phyloP scores from a whole-genome alignment of 2,329 filamentous ascomycete genomes.

The Pestalotiopsis sp. region DNA sequence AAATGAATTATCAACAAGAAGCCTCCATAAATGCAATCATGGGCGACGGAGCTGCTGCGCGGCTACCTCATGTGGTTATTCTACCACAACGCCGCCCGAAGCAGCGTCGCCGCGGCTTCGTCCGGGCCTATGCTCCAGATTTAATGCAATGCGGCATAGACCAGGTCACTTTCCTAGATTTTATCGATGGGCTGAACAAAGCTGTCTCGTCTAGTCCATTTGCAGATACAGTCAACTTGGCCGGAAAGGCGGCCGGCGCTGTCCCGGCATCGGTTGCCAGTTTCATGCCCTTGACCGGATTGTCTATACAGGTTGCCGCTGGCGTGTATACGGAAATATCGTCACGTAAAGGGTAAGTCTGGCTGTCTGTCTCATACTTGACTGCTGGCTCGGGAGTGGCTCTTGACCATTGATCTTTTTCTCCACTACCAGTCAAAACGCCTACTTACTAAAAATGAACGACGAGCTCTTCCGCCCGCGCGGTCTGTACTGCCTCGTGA shows the following conservation, averaged over 20 bases:
- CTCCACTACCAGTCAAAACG: constrained; percentile 19
- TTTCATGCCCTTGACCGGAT: constrained; percentile 8
- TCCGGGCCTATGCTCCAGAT: constrained; percentile 28
- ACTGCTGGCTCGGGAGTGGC: neutral
- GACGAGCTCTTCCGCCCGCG: constrained; percentile 26
- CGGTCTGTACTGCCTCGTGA: constrained; percentile 26
- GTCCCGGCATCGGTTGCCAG: constrained; percentile 10
- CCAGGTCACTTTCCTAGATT: constrained; percentile 23
- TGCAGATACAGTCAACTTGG: constrained; percentile 18
- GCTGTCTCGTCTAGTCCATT: constrained; percentile 14
- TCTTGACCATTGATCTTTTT: neutral
- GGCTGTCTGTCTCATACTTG: neutral
- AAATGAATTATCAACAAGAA: neutral
- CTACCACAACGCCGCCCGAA: constrained; percentile 27
- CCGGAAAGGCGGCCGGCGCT: constrained; percentile 13
- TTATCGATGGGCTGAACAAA: constrained; percentile 25
- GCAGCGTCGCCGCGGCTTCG: constrained; percentile 24
- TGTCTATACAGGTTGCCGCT: constrained; percentile 16
- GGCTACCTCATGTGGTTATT: constrained; percentile 23
- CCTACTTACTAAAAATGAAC: constrained; percentile 26
- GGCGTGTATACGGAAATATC: constrained; percentile 18
- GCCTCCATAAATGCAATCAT: neutral
- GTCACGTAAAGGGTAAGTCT: constrained; percentile 17
- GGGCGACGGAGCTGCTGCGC: neutral
- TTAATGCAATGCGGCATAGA: constrained; percentile 25